Base-by-base conservation (phyloP, 495 filamentous ascomycete species). In the Sphaerosporella brunnea region DNA sequence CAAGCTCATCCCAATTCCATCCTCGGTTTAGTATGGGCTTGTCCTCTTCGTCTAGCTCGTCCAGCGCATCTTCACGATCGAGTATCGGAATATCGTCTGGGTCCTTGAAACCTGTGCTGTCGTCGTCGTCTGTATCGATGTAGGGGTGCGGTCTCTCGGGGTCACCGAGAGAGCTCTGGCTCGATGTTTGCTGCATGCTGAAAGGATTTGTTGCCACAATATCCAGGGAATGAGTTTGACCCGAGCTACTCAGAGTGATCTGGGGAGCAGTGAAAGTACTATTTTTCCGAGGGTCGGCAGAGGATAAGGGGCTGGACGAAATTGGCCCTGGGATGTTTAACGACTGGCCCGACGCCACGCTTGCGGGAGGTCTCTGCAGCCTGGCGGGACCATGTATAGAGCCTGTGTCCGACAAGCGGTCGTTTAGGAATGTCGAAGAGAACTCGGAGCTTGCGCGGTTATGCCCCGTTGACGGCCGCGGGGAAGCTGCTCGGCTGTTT, bases 1-100 rank as follows among this genome's bases (percentile, higher is more conserved):
- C 80, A 7, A 97, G 70, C 44, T 93, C 83, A 54, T 92, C 85
- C 55, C 93, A 93, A 4, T 74, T 76, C 16, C 80, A 66, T 2
- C 84, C 84, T 9, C 66, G 62, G 42, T 72, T 72, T 59, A 68
- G 71, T 8, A 64, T 59, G 23, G 53, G 61, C 39, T 60, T 54
- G 8, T 30, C 50, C n/a, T 53, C 58, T 19, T 54, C 58, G 25
- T 52, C 51, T 28, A 56, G 53, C 30, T 54, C 55, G 26, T 55
- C 51, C 36, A 61, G 39, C n/a, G 37, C 45, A 48, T 50, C 45
- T 46, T 64, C 66, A 34, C 74, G 69, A 56, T 73, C 70, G 23
- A 78, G 57, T 36, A 77, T 72, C 23, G 73, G 74, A 49, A 73
- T 69, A 47, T 77, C 75, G 42, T 79, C 75, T 18, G 71, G 69